Conservation (phyloP, 2,329 filamentous ascomycete genomes). For the Monascus ruber region DNA sequence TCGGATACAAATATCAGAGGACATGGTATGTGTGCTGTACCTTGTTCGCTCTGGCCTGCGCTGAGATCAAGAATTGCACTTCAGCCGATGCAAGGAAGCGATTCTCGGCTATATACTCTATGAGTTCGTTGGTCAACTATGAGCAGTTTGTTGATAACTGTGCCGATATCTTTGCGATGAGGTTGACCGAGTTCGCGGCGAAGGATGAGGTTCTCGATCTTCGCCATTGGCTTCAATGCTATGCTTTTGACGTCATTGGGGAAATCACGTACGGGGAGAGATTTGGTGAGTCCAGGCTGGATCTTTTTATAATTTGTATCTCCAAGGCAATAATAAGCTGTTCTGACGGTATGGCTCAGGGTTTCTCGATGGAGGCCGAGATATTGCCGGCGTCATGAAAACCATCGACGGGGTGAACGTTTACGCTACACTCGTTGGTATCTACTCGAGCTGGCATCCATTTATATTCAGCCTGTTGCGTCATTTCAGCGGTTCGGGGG, state of each 20-base stretch:
- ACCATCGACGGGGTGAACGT: conserved; percentile 24
- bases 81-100: conserved; percentile 25
- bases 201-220: conserved; percentile 23
- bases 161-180: conserved; percentile 28
- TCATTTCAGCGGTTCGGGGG: conserved; percentile 18
- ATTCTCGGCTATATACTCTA: conserved; percentile 37
- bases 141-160: conserved; percentile 41
- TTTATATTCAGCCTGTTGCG: conserved; percentile 20
- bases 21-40: conserved; percentile 13
- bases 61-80: neutral
- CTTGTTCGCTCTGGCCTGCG: conserved; percentile 3
- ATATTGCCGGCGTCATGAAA: conserved; percentile 33
- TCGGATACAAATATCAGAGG: conserved; percentile 22
- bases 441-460: conserved; percentile 32
- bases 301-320: too few relatives aligned
- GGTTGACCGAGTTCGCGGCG: conserved; percentile 28
- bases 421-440: conserved; percentile 32
- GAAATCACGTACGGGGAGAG: conserved; percentile 34
- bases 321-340: too few relatives aligned
- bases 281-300: conserved; percentile 11
- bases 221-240: conserved; percentile 27
- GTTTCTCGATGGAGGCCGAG: conserved; percentile 37
- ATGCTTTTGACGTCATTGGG: conserved; percentile 37
- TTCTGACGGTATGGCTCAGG: conserved; percentile 16
- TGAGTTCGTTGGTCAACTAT: conserved; percentile 39